Evolutionary conservation across 2,329 filamentous ascomycete species (phyloP), one percentile per base, ranked within the genome.

Genomic region (Elsinoe arachidis): DNA sequence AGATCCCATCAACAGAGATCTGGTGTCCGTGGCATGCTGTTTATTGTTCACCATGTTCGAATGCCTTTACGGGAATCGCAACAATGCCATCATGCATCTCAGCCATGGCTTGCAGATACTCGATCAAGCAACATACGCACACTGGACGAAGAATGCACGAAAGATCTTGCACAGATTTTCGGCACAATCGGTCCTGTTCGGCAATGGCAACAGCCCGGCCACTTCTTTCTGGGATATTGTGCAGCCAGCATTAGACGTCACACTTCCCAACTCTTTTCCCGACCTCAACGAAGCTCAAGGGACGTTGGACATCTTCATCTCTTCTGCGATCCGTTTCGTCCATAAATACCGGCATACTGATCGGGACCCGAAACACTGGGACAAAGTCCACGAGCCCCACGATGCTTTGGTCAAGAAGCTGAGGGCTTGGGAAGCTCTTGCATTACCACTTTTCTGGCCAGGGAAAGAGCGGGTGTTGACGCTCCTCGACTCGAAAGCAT

Each of bases 41-140:
- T 56, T 70, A 14, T 35, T 70, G 19, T 67, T 66, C 58, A 64
- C 68, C 11, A 66, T 69, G 37, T 68, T 69, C 53, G 69, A 70
- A 55, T 62, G 66, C n/a, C 56, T 70, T 23, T 61, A 65, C 23
- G 66, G 69, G 23, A 61, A 61, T 19, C 69, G 67, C 15, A 58
- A 66, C 5, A 64, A 67, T n/a, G 66, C 66, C 2, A 51, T 70
- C 10, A 62, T 66, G 38, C 69, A 70, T 52, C 60, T 66, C 4
- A 64, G 67, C 17, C 67, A 68, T 49, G 68, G 67, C 2, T 65
- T 70, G 23, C 61, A 64, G 21, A 61, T 60, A n/a, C 44, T 60
- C 55, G 9, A 47, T 38, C 43, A 44, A 37, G 33, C 33, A 35
- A n/a, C 21, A 37, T 14, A 30, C 47, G 4, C 7, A 14, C 6